Percentiles rank a stretch among this genome's conserved stretches.
phyloP scores from a whole-genome alignment of 2,329 filamentous ascomycete species.

The Xylariaceae sp. region DNA sequence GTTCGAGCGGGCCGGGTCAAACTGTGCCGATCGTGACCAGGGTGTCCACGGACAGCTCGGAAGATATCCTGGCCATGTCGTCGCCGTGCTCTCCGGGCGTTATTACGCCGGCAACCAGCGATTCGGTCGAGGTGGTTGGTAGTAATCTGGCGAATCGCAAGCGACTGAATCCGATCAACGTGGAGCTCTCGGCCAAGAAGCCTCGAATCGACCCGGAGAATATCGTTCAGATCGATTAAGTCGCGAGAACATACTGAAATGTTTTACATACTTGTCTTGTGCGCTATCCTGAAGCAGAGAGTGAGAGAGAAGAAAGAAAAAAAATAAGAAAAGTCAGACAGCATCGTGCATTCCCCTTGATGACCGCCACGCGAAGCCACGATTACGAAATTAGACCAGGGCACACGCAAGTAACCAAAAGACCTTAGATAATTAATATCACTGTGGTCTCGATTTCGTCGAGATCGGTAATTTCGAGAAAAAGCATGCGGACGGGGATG shows the following conservation, averaged over 20 bases:
- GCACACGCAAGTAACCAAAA: not conserved
- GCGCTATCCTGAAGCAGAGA: not conserved
- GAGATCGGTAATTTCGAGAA: not conserved
- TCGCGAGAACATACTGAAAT: not conserved
- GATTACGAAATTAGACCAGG: not conserved
- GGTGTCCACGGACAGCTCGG: not conserved
- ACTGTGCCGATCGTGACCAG: not conserved
- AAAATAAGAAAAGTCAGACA: not conserved
- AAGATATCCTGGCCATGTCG: constrained; percentile 2
- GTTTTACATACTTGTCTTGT: not conserved
- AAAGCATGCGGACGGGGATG: not conserved
- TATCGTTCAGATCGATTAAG: not conserved
- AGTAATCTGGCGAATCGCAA: constrained; percentile 19
- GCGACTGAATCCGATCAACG: constrained; percentile 11
- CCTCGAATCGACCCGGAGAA: not conserved
- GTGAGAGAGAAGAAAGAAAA: too few relatives aligned
- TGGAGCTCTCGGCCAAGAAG: constrained; percentile 20
- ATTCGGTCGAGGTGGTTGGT: constrained; percentile 11
- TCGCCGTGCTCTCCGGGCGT: constrained; percentile 2
- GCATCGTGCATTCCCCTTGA: not conserved
- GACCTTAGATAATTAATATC: not conserved
- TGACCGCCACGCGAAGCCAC: not conserved
- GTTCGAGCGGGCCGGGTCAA: not conserved
- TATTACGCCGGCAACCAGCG: constrained; percentile 23
- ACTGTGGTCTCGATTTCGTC: not conserved